These are phyloP conservation scores for Echium plantagineum DNA, from an alignment of 257 asterid species.

Conservation along the genomic window DNA sequence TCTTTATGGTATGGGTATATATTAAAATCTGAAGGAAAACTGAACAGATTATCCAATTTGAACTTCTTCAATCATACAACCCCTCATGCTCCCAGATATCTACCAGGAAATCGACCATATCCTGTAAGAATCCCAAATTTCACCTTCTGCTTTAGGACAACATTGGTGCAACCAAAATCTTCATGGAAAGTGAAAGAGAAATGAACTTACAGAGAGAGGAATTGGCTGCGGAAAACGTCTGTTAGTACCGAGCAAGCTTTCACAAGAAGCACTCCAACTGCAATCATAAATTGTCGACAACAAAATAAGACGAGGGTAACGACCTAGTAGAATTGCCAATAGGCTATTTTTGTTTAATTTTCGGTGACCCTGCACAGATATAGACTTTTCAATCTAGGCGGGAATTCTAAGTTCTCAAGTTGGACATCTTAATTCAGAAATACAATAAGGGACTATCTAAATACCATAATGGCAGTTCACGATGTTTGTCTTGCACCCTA, in stretches of 20 bases:
- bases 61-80: constrained; percentile 30
- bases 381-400: not conserved
- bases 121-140: constrained; percentile 25
- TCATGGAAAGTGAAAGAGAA: not conserved
- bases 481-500: constrained; percentile 20
- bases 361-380: no score
- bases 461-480: constrained; percentile 45
- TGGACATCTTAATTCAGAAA: no score
- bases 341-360: not conserved
- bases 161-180: not conserved
- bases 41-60: not conserved
- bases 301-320: not conserved
- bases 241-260: constrained; percentile 52
- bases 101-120: constrained; percentile 68
- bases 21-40: not conserved
- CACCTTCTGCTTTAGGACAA: not conserved
- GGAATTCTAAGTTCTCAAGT: no score
- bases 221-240: constrained; percentile 49
- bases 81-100: constrained; percentile 82
- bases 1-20: not conserved
- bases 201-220: constrained; percentile 56
- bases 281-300: constrained; percentile 2
- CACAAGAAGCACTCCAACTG: constrained; percentile 63
- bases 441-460: not conserved
- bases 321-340: not conserved